Evolutionary conservation across 345 rosid species (phyloP), one percentile per base, ranked within the genome.

Genomic region (Erodium maritimum): DNA sequence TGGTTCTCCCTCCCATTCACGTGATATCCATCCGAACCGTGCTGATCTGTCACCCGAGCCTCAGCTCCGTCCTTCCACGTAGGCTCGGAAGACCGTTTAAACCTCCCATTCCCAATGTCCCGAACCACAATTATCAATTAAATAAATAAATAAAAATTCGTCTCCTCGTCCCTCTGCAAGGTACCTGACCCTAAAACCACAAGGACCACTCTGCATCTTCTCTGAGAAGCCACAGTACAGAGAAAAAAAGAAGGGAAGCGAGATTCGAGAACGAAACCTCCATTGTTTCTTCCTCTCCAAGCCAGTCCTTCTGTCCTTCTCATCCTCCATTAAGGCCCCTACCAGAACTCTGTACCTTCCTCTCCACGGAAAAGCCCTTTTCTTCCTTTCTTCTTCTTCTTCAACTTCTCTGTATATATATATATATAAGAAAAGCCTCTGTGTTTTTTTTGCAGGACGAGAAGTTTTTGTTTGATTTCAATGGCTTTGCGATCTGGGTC

Each of bases 61-160:
- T 50, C 71, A 54, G 66, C 81, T 54, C 9, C 45, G 34, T 8
- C 1, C 8, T 19, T 2, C 65, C 77, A 56, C 61, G 57, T 71
- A 74, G 87, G 80, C 5, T 82, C 87, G 87, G 84, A 79, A 84
- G 77, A 69, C 87, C 87, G 87, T 82, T 82, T 77, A 52, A 24
- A 60, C 60, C 63, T 67, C 67, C 37, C 37, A 17, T 64, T 51
- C 67, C 78, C 54, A 54, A 20, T 55, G 45, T 33, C 75, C 73
- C 71, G 56, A 75, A 70, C 51, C 52, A 61, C 68, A 67, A 50
- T 58, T 56, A 51, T 61, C 57, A 58, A 14, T 62, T 33, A 21
- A 64, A 59, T 61, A 61, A 63, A 73, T 46, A 19, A 14, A 58
- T 33, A 62, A 59, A 21, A 62, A 57, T 17, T 20, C 54, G 11